Conservation (phyloP, 2,329 filamentous ascomycete species). For the Kalaharituber pfeilii region DNA sequence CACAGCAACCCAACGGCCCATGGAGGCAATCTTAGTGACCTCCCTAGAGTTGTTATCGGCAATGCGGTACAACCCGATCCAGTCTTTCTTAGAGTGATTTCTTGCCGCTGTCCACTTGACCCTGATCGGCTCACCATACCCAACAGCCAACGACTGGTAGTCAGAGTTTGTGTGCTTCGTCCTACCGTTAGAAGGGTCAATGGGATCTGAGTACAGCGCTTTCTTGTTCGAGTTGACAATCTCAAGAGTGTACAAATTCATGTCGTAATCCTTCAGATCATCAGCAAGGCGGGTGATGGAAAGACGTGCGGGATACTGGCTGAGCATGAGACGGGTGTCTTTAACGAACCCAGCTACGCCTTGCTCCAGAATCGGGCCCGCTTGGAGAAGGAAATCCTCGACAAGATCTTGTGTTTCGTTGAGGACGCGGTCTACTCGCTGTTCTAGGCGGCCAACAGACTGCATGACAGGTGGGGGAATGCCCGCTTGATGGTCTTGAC, state of each 20-base stretch:
- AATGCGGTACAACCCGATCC: conserved; percentile 92
- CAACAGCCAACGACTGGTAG: conserved; percentile 59
- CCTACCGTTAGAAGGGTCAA: conserved; percentile 3
- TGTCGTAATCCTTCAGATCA: conserved; percentile 50
- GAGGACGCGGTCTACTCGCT: conserved; percentile 71
- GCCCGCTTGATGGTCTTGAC: conserved; percentile 81
- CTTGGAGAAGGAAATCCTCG: conserved; percentile 74
- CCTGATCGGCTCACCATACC: conserved; percentile 78
- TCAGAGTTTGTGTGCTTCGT: conserved; percentile 9
- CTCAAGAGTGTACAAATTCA: conserved; percentile 61
- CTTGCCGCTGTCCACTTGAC: conserved; percentile 80
- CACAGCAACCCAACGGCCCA: conserved; percentile 77
- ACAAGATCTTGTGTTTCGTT: conserved; percentile 77
- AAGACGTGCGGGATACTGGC: conserved; percentile 70
- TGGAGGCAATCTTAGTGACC: conserved; percentile 63
- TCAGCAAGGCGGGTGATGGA: conserved; percentile 64
- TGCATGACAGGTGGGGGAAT: conserved; percentile 67
- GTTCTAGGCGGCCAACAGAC: conserved; percentile 40
- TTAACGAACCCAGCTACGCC: conserved; percentile 75
- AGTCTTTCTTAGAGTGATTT: conserved; percentile 78
- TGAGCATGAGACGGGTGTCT: conserved; percentile 75
- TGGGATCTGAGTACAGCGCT: background rate
- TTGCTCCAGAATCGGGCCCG: conserved; percentile 67
- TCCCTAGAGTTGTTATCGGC: conserved; percentile 82
- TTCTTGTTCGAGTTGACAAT: conserved; percentile 30